A percentile compares a stretch with the other conserved stretches of the same genome.
Conservation (phyloP, 2,329 filamentous ascomycete species). For the Scedosporium minutisporum region DNA sequence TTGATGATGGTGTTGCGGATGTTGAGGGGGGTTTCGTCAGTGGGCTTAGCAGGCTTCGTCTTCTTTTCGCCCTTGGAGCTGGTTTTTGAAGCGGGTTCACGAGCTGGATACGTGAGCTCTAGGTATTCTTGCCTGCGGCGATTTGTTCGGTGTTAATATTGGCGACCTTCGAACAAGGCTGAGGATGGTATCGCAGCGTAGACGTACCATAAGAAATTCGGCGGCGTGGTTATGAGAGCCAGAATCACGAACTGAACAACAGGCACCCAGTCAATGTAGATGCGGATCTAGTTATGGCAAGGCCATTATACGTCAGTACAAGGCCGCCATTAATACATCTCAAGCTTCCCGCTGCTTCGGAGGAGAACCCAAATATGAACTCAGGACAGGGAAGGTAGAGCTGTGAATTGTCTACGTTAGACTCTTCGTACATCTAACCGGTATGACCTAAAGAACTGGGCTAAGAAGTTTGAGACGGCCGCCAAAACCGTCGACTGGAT, state of each 20-base stretch:
- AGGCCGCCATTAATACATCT: not conserved
- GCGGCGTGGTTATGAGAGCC: conserved; percentile 62
- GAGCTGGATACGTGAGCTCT: conserved; percentile 64
- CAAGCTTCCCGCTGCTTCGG: no score
- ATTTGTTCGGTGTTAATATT: conserved; percentile 9
- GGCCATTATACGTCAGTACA: not conserved
- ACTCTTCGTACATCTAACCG: conserved; percentile 40
- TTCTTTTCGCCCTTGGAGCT: conserved; percentile 30
- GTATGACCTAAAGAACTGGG: conserved; percentile 59
- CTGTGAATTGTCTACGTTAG: not conserved
- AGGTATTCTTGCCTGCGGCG: conserved; percentile 62
- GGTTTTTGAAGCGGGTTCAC: conserved; percentile 27
- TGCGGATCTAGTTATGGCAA: conserved; percentile 35
- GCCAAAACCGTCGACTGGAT: conserved; percentile 57
- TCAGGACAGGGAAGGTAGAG: not conserved
- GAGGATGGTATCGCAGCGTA: not conserved
- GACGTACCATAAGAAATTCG: conserved; percentile 73
- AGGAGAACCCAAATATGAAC: not conserved
- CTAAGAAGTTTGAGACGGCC: conserved; percentile 61
- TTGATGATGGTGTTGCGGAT: conserved; percentile 57
- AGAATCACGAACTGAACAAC: conserved; percentile 72
- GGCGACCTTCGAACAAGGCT: not conserved
- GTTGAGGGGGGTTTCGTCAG: conserved; percentile 24
- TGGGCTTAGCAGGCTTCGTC: conserved; percentile 24
- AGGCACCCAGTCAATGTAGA: conserved; percentile 55